Percentiles rank a stretch among this genome's conserved stretches.
phyloP scores from a whole-genome alignment of 768 basidiomycete genomes.

The Coprinopsis marcescibilis region DNA sequence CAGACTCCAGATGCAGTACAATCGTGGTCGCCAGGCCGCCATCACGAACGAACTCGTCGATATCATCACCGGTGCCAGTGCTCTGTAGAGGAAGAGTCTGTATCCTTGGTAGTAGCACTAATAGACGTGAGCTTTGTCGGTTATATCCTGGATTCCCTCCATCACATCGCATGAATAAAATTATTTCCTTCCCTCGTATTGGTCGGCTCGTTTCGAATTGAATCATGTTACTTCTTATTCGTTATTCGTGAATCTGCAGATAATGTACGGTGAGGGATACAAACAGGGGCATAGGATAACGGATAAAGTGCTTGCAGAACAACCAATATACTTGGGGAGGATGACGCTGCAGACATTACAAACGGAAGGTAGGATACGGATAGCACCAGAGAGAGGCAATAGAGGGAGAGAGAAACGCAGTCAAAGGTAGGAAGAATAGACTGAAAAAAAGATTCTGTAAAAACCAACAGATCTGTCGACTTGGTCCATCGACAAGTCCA shows the following conservation, averaged over 20 bases:
- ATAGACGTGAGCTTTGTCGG: background rate
- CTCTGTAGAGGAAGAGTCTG: slow-evolving; percentile 24
- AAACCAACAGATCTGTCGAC: no score
- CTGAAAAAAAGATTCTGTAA: no score
- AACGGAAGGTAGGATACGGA: no score
- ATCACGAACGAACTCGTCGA: slow-evolving; percentile 95
- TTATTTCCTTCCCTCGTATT: background rate
- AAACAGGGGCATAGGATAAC: no score
- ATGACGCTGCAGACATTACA: no score
- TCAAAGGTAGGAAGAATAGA: no score
- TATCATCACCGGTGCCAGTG: slow-evolving; percentile 75
- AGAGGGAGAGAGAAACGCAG: no score
- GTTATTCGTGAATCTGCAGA: background rate
- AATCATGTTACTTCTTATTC: background rate
- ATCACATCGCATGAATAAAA: background rate
- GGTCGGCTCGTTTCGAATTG: background rate
- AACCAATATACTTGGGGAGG: no score
- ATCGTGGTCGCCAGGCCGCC: slow-evolving; percentile 96
- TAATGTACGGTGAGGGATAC: background rate
- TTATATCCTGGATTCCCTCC: background rate
- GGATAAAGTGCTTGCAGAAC: no score
- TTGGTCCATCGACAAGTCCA: no score
- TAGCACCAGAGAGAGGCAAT: no score
- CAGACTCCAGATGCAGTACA: slow-evolving; percentile 88
- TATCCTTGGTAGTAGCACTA: background rate